Evolutionary conservation across 2,329 filamentous ascomycete genomes (phyloP).

Genomic region (Botryotinia globosa): DNA sequence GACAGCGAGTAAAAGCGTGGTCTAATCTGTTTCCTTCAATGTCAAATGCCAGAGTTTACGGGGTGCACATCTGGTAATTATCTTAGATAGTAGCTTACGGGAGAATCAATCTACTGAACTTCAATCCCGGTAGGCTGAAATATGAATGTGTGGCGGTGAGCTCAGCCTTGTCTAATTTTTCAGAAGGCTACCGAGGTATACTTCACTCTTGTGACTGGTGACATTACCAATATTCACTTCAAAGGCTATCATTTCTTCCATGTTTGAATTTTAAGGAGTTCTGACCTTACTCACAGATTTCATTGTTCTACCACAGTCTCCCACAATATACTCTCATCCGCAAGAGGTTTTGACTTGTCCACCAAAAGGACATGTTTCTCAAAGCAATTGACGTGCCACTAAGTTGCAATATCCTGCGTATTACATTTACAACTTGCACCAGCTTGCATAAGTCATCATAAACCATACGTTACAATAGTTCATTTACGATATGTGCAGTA

Average conservation of each 20-base stretch:
- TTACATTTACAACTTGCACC: background rate
- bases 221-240: background rate
- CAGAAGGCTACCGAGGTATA: background rate
- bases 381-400: background rate
- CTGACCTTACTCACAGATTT: background rate
- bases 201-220: background rate
- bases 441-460: background rate
- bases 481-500: accelerated
- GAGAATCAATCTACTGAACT: background rate
- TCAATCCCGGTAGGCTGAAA: background rate
- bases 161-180: background rate
- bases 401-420: background rate
- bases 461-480: background rate
- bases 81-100: too few relatives aligned
- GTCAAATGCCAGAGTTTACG: too few relatives aligned
- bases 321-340: too few relatives aligned
- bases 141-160: background rate
- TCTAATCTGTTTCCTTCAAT: background rate
- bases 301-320: background rate
- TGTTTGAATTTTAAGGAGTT: background rate
- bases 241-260: background rate
- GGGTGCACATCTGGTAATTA: background rate
- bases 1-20: background rate
- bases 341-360: too few relatives aligned
- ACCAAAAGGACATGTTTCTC: too few relatives aligned